Base-by-base conservation (phyloP, 805 yeast species). In the Spathaspora hagerdaliae region DNA sequence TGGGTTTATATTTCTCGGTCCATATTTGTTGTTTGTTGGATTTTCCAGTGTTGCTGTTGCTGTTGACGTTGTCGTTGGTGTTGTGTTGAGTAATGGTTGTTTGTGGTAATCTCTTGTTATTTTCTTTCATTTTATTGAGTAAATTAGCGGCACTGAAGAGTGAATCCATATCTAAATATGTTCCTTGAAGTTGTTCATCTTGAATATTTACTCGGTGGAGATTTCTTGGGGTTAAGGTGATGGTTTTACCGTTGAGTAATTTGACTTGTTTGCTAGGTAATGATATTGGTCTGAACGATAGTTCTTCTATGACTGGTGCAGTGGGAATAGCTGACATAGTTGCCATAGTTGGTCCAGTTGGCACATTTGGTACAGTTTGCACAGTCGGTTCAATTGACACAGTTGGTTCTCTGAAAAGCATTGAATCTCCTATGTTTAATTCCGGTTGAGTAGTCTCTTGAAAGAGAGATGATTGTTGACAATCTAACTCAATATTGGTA, bases 1-100 rank as follows among this genome's bases (percentile, higher is more conserved):
- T 48, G 5, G 77, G 77, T 29, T 64, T 52, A 49, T 71, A 71
- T 54, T 70, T 70, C 35, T 71, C 75, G 2, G 73, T 53, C 75
- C 75, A 71, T 2, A 62, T 45, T 34, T 51, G 50, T 27, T 27
- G 31, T 9, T 9, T 29, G 32, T 29, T 29, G 5, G 47, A 47
- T 19, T 41, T 36, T 19, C 24, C 24, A 19, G 24, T 2, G 24
- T 19, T 2, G 24, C 24, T 19, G 24, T 19, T 19, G 24, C 5
- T 19, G 24, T 5, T 19, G 24, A 5, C 5, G 24, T 19, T 19
- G 5, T 3, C 5, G 24, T 5, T 19, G 24, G 24, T 19, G 24
- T 19, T 19, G 5, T 3, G 4, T 19, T 19, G 24, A 19, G 5
- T 19, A 13, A 35, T 34, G 13, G 31, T 9, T 4, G 39, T 10